Conservation (phyloP, 139 green algal species). For the Astrephomene gubernaculifera region DNA sequence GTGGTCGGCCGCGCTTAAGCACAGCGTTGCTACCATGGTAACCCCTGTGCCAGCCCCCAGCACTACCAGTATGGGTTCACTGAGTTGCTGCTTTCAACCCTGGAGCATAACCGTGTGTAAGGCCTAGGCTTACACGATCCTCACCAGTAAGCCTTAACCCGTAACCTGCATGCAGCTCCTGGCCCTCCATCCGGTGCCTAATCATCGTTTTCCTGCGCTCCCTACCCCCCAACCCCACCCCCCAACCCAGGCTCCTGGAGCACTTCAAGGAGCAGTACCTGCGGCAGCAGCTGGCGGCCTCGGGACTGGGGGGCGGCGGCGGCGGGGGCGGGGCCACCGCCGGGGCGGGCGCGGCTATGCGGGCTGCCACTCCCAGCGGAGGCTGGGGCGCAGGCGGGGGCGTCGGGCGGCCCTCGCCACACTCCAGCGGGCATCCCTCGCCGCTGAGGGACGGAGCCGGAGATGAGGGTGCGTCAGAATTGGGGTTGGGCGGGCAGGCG, state of each 20-base stretch:
- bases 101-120: too few relatives aligned
- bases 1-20: too few relatives aligned
- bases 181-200: too few relatives aligned
- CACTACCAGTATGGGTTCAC: too few relatives aligned
- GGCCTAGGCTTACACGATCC: too few relatives aligned
- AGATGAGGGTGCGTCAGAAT: not conserved
- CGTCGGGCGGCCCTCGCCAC: slow-evolving; percentile 1
- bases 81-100: too few relatives aligned
- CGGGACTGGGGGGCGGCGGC: slow-evolving; percentile 3
- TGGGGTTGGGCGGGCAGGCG: too few relatives aligned
- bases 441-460: slow-evolving; percentile 4
- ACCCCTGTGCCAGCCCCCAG: too few relatives aligned
- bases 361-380: not conserved
- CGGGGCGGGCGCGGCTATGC: not conserved
- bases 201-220: too few relatives aligned
- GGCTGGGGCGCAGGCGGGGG: not conserved
- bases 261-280: slow-evolving; percentile 68
- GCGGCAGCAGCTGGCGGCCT: slow-evolving; percentile 50
- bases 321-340: not conserved
- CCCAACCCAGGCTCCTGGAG: slow-evolving; percentile 59
- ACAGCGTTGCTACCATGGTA: too few relatives aligned
- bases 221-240: not conserved
- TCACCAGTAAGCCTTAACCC: too few relatives aligned
- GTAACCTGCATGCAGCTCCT: too few relatives aligned
- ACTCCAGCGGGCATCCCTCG: not conserved